phyloP scores from a whole-genome alignment of 345 rosid species.

The Brassica napus region Da-Ae NC_063438.1:26637501-26638000 shows the following conservation, averaged over 20 bases:
- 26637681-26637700: constrained; percentile 64
- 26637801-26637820: constrained; percentile 83
- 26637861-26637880: constrained; percentile 46
- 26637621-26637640: constrained; percentile 90
- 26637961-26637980: constrained; percentile 67
- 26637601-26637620: constrained; percentile 95
- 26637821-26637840: constrained; percentile 57
- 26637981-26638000: constrained; percentile 91
- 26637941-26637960: constrained; percentile 59
- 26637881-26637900: constrained; percentile 72
- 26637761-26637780: constrained; percentile 88
- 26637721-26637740: constrained; percentile 69
- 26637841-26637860: constrained; percentile 67
- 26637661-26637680: constrained; percentile 71
- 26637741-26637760: constrained; percentile 71
- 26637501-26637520: constrained; percentile 70
- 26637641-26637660: constrained; percentile 82
- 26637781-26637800: constrained; percentile 90
- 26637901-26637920: constrained; percentile 68
- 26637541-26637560: constrained; percentile 76
- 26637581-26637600: constrained; percentile 87
- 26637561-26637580: constrained; percentile 66
- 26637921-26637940: constrained; percentile 79
- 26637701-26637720: constrained; percentile 75
- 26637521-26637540: constrained; percentile 91